Base-by-base conservation (phyloP, 768 basidiomycete species). In the Russula vinacea region DNA sequence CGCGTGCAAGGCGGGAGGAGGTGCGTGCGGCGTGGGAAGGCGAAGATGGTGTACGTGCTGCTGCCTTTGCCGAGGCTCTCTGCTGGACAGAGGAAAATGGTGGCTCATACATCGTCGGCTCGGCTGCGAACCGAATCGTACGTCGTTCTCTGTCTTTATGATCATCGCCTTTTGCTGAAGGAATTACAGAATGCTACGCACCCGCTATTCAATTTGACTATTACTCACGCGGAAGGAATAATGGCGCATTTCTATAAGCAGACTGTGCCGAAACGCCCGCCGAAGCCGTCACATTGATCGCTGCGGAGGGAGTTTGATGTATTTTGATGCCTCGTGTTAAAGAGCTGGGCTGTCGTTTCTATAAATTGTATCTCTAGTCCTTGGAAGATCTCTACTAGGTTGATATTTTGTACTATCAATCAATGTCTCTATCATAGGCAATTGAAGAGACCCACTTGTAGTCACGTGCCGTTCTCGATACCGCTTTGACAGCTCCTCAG, bases 221-320 rank as follows among this genome's bases (percentile, higher is more conserved):
- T 84, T 4, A 84, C 89, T 0, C 84, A 92, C 67, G 74, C 83
- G 3, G 82, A 87, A 67, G 81, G 72, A 0, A 80, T 92, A 22
- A 85, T 92, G 83, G 76, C 80, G 13, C 78, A 89, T 73, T 92
- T 92, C 70, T 92, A 92, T 73, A 76, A 78, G 3, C 89, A 91
- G 65, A 74, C 65, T 0, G 66, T 84, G 32, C 83, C 83, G 14
- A 67, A 64, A 40, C 60, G 49, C 32, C 24, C 33, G 2, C 33
- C 52, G 14, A 49, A 42, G 50, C 32, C 35, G n/a, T 19, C 65
- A 29, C 24, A 7, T 7, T 39, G 35, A 45, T 37, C 5, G 49
- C n/a, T 19, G n/a, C n/a, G n/a, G n/a, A n/a, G n/a, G n/a, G n/a
- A n/a, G n/a, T n/a, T n/a, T 11, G 8, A 29, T n/a, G 19, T 10